These are phyloP conservation scores for Coemansia sp. DNA, from an alignment of 192 early-diverging fungal genomes.

Conservation along the genomic window DNA sequence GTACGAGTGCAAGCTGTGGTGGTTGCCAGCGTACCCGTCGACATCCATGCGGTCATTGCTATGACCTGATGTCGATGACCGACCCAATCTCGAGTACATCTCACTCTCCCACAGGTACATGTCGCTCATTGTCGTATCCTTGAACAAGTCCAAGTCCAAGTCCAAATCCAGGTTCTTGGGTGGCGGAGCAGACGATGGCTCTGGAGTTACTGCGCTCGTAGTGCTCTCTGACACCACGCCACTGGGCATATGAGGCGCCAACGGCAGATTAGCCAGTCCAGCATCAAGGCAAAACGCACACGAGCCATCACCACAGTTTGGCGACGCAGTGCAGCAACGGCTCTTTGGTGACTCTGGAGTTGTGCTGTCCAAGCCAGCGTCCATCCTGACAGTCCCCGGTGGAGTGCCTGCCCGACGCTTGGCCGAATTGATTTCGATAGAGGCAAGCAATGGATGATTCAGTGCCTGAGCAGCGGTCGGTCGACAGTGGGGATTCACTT, in stretches of 20 bases:
- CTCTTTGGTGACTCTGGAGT: slow-evolving; percentile 6
- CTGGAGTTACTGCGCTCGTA: slow-evolving; percentile 14
- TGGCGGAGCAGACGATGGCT: background rate
- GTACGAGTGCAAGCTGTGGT: slow-evolving; percentile 17
- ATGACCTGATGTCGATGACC: slow-evolving; percentile 5
- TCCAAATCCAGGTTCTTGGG: background rate
- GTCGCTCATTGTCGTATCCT: slow-evolving; percentile 25
- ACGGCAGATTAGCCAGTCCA: slow-evolving; percentile 3
- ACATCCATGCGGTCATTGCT: slow-evolving; percentile 33
- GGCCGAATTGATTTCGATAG: slow-evolving; percentile 17
- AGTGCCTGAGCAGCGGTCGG: slow-evolving; percentile 63
- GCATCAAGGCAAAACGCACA: background rate
- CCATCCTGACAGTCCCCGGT: background rate
- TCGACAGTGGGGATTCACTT: slow-evolving; percentile 59
- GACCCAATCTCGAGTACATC: slow-evolving; percentile 34
- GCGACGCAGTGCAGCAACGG: slow-evolving; percentile 6
- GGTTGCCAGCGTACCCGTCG: background rate
- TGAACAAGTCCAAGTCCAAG: slow-evolving; percentile 22
- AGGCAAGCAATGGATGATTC: slow-evolving; percentile 62
- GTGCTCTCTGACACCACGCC: slow-evolving; percentile 28
- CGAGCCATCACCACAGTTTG: background rate
- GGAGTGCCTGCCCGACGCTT: background rate
- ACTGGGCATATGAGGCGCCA: background rate
- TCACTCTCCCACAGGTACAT: slow-evolving; percentile 47
- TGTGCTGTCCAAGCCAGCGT: background rate